phyloP scores from a whole-genome alignment of 176 grass and related monocot species.

The Carex parvula region DNA sequence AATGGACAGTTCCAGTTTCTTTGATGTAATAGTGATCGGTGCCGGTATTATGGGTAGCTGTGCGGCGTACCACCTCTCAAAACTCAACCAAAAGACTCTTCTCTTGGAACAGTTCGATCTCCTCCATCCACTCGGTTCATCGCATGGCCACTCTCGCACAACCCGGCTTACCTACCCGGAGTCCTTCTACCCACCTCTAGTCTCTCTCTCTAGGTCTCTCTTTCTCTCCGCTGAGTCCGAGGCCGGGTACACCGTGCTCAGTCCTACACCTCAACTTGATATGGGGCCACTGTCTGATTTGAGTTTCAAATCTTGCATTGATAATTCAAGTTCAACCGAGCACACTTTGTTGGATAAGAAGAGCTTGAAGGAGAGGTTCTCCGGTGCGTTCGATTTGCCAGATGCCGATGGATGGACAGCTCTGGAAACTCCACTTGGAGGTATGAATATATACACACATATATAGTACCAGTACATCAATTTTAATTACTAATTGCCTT shows the following conservation, averaged over 20 bases:
- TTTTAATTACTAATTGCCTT: neutral
- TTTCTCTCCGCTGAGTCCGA: slow-evolving; percentile 56
- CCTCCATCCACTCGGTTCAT: slow-evolving; percentile 76
- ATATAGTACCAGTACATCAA: neutral
- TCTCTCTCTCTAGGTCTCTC: slow-evolving; percentile 45
- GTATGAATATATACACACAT: neutral
- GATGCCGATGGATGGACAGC: slow-evolving; percentile 43
- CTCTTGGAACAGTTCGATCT: slow-evolving; percentile 87
- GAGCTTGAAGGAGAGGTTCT: neutral
- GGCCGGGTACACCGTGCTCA: slow-evolving; percentile 65
- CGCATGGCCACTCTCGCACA: slow-evolving; percentile 92
- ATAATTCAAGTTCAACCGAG: neutral
- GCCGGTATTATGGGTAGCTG: slow-evolving; percentile 94
- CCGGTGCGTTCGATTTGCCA: slow-evolving; percentile 42
- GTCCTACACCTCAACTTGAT: slow-evolving; percentile 59
- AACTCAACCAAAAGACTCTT: slow-evolving; percentile 40
- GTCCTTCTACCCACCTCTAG: slow-evolving; percentile 69
- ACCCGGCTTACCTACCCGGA: slow-evolving; percentile 82
- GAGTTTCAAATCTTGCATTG: slow-evolving; percentile 27
- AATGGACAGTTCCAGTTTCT: slow-evolving; percentile 14
- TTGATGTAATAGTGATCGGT: slow-evolving; percentile 69
- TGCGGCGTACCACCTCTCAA: slow-evolving; percentile 61
- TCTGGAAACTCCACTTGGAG: slow-evolving; percentile 29
- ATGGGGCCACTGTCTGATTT: slow-evolving; percentile 35
- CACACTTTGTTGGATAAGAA: neutral